These are phyloP conservation scores for Blumeriella jaapii DNA, from an alignment of 2,329 filamentous ascomycete genomes.

Conservation along the genomic window DNA sequence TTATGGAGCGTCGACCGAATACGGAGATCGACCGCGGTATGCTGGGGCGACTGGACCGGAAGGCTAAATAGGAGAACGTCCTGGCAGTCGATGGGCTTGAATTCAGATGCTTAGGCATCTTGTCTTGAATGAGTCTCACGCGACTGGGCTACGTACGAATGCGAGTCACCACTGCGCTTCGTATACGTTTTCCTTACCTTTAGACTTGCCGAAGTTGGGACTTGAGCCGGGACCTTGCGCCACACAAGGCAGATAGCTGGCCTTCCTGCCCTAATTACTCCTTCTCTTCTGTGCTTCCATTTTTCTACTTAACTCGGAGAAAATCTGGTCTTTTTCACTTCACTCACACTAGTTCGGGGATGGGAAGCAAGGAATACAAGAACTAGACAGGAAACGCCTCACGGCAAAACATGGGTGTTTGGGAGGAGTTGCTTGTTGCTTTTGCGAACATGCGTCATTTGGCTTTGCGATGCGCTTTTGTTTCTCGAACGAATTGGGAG, in stretches of 20 bases:
- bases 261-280: conserved; percentile 1
- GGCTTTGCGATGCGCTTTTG: neutral
- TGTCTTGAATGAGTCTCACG: no score
- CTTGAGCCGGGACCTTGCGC: neutral
- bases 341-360: conserved; percentile 2
- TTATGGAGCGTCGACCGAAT: conserved; percentile 26
- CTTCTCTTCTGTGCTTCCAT: neutral
- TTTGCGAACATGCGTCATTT: neutral
- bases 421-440: conserved; percentile 14
- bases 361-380: conserved; percentile 16
- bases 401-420: conserved; percentile 20
- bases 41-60: conserved; percentile 23
- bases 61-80: conserved; percentile 13
- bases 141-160: no score
- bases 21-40: conserved; percentile 26
- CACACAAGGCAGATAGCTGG: conserved; percentile 11
- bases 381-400: conserved; percentile 21
- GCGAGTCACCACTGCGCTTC: no score
- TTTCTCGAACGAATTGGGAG: neutral
- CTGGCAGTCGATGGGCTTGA: no score
- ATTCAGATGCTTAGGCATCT: no score
- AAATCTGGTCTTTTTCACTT: conserved; percentile 10
- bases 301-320: neutral
- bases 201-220: no score
- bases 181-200: neutral